A percentile compares a stretch with the other conserved stretches of the same genome.
Evolutionary conservation across 129 eudicot species (phyloP).

Genomic region (Pseudognaphalium luteoalbum): DNA sequence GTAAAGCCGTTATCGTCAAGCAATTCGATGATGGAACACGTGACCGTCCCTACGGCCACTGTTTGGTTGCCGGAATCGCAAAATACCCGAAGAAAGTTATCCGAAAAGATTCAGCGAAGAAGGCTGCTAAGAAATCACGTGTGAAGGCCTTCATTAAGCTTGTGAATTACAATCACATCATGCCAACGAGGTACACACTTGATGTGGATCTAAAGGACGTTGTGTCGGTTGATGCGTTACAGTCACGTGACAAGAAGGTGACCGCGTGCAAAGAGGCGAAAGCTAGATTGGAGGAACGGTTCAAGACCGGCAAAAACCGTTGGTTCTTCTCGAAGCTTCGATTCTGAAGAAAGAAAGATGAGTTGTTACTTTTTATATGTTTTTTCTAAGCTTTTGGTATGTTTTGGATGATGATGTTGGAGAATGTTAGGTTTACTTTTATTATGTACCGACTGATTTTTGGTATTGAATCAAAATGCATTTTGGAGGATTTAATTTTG

Average conservation of each 20-base stretch:
- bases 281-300: conserved; percentile 35
- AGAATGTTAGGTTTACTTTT: conserved; percentile 10
- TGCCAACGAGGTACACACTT: conserved; percentile 45
- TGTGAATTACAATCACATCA: conserved; percentile 41
- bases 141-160: conserved; percentile 45
- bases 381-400: conserved; percentile 13
- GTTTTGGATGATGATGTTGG: conserved; percentile 13
- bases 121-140: conserved; percentile 40
- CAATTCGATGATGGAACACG: conserved; percentile 41
- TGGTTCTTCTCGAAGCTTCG: conserved; percentile 44
- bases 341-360: conserved; percentile 20
- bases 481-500: conserved; percentile 4
- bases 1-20: conserved; percentile 35
- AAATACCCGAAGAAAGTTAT: conserved; percentile 43
- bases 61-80: conserved; percentile 36
- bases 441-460: neutral
- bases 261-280: conserved; percentile 36
- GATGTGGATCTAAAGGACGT: conserved; percentile 42
- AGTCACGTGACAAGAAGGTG: conserved; percentile 41
- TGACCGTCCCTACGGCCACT: conserved; percentile 43
- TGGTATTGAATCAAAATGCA: neutral
- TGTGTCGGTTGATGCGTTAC: conserved; percentile 27
- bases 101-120: conserved; percentile 38
- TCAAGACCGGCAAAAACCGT: conserved; percentile 41
- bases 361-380: neutral